These are phyloP conservation scores for Colletotrichum cordylinicola DNA, from an alignment of 2,329 filamentous ascomycete species.

Conservation along the genomic window DNA sequence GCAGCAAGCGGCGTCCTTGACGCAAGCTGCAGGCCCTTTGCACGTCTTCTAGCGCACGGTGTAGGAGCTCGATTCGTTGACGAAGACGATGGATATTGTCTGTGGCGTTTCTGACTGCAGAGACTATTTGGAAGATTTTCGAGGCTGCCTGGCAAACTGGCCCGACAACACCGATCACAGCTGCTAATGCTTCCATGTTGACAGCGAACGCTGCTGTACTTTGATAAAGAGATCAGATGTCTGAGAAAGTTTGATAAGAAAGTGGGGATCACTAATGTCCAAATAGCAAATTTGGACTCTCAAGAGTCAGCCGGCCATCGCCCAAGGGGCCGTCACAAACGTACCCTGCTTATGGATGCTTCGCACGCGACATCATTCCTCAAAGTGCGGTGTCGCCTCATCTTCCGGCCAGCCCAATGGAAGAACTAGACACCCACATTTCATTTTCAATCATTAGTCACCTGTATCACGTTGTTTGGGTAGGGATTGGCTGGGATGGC, in stretches of 20 bases:
- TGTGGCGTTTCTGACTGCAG: neutral
- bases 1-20: neutral
- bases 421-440: neutral
- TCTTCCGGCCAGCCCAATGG: neutral
- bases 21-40: neutral
- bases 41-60: neutral
- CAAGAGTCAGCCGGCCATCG: neutral
- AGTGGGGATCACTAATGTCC: neutral
- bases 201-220: neutral
- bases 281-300: neutral
- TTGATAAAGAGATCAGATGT: neutral
- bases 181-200: neutral
- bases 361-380: neutral
- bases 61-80: neutral
- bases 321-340: neutral
- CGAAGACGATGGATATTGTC: neutral
- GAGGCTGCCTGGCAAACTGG: neutral
- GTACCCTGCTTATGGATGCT: neutral
- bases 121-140: neutral
- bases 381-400: neutral
- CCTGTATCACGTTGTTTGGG: neutral
- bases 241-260: neutral
- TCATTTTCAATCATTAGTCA: neutral
- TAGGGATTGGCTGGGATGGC: neutral
- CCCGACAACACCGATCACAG: neutral